Base-by-base conservation (phyloP, 768 basidiomycete species). In the Lactarius vividus region DNA sequence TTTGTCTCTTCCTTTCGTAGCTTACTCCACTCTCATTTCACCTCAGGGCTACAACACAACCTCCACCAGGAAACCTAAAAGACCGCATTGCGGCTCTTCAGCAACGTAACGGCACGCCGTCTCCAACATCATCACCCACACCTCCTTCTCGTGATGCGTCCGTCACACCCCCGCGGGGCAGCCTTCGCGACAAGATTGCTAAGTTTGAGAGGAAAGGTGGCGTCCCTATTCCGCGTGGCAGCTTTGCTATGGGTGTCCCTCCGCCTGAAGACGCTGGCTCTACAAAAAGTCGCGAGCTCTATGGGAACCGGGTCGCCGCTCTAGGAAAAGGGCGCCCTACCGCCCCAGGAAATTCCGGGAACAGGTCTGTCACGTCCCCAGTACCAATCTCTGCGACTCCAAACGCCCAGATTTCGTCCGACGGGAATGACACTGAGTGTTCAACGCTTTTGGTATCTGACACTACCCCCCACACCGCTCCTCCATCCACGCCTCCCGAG, bases 71-170 rank as follows among this genome's bases (percentile, higher is more conserved):
- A 59, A 89, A 88, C 74, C 84, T 92, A 73, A 91, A 87, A 76
- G 91, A 92, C 71, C 88, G 91, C 61, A 92, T 93, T 68, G 91
- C 91, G 20, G 90, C 90, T 31, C 79, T 93, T 57, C 85, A 93
- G 73, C 89, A 90, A 70, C 82, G 84, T 64, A 73, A 70, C 73
- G 67, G 46, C 66, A 70, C 62, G 60, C 74, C 62, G 67, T 39
- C 77, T 52, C 70, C 81, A 61, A 68, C 77, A 26, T 73, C 77
- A 13, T 72, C 77, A 29, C 70, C 74, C 16, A 67, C 75, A n/a
- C 65, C 71, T 28, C 75, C 73, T 56, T 72, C 61, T 49, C 60
- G 72, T 3, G 73, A 73, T 31, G 67, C 73, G 4, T 72, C 66
- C 40, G 49, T 64, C 66, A 66, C 62, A 23, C 54, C 64, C 59